Conservation (phyloP, 768 basidiomycete species). For the Serendipita sp. region DNA sequence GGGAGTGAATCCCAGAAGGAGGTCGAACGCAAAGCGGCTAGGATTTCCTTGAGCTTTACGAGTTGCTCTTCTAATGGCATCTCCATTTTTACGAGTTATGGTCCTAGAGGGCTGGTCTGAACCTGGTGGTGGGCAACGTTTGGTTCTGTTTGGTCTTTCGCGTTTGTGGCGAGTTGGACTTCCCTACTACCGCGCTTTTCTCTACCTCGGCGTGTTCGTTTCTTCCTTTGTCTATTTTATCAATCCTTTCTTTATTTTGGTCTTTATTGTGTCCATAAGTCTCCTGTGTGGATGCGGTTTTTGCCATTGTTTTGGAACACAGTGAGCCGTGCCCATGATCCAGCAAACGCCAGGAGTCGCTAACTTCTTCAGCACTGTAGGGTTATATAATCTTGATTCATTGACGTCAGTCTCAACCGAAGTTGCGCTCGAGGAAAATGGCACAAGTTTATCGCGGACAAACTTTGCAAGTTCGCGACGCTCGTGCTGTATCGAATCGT, state of each 20-base stretch:
- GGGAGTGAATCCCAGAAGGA: conserved; percentile 1
- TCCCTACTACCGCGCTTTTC: background rate
- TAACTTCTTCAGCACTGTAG: background rate
- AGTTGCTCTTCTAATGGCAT: background rate
- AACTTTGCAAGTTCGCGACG: background rate
- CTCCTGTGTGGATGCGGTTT: background rate
- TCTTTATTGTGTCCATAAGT: background rate
- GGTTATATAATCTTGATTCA: background rate
- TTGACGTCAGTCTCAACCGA: background rate
- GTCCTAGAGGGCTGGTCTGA: too few relatives aligned
- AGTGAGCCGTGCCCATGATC: background rate
- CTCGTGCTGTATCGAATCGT: background rate
- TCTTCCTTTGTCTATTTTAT: background rate
- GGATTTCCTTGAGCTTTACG: background rate
- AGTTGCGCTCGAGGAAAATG: background rate
- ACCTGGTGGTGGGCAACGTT: too few relatives aligned
- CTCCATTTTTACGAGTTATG: background rate
- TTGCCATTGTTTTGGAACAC: background rate
- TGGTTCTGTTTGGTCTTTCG: too few relatives aligned
- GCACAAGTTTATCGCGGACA: background rate
- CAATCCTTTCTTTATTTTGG: background rate
- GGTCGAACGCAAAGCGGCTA: background rate
- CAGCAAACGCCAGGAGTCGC: background rate
- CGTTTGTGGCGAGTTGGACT: background rate
- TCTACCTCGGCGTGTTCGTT: background rate